Conservation (phyloP, 768 basidiomycete species). For the Pulveroboletus sp. region DNA sequence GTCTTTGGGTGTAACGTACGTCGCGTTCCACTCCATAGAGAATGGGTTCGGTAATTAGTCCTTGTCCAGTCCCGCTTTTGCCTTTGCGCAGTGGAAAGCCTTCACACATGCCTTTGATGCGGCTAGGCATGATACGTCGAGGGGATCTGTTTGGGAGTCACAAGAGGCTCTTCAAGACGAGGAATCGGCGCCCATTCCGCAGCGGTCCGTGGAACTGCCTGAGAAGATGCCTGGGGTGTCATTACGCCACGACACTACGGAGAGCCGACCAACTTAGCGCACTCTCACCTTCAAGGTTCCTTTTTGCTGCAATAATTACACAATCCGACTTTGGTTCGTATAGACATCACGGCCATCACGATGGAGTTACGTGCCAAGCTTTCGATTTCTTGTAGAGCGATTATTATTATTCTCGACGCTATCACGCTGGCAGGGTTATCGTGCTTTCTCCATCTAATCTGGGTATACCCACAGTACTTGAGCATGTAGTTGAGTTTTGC, state of each 20-base stretch:
- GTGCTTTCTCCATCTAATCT: conserved; percentile 8
- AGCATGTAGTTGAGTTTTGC: conserved; percentile 1
- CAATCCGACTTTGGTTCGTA: not conserved
- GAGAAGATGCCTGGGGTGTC: conserved; percentile 14
- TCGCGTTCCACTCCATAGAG: conserved; percentile 3
- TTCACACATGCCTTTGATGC: conserved; percentile 50
- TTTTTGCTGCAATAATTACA: conserved; percentile 4
- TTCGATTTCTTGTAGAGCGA: conserved; percentile 13
- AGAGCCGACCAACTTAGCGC: conserved; percentile 3
- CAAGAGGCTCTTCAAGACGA: conserved; percentile 22
- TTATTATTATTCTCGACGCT: conserved; percentile 13
- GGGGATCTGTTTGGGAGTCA: conserved; percentile 24
- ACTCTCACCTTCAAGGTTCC: not conserved
- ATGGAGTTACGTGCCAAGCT: conserved; percentile 8
- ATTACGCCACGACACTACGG: conserved; percentile 5
- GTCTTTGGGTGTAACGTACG: conserved; percentile 55
- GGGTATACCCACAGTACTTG: not conserved
- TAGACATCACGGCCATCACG: conserved; percentile 3
- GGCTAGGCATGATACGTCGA: conserved; percentile 13
- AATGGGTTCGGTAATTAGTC: not conserved
- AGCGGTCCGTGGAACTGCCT: conserved; percentile 6
- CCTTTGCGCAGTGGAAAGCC: conserved; percentile 47
- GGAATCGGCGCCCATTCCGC: conserved; percentile 13
- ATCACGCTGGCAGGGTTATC: conserved; percentile 8
- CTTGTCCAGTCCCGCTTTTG: conserved; percentile 44